These are phyloP conservation scores for Noccaea caerulescens DNA, from an alignment of 345 rosid genomes.

Conservation along the genomic window DNA sequence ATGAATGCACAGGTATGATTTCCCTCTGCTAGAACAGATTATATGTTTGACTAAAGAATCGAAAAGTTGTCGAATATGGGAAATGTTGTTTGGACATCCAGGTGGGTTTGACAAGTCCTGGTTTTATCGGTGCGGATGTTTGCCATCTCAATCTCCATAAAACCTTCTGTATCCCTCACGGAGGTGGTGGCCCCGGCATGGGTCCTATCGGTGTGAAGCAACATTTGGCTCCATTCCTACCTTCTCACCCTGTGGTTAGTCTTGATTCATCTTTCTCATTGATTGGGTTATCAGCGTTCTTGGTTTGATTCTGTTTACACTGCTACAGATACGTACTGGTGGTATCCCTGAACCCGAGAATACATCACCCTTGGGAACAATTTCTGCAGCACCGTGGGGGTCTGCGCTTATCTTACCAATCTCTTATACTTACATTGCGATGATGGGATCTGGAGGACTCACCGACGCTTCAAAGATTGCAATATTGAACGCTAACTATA, in stretches of 20 bases:
- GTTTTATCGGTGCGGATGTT: constrained; percentile 95
- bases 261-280: not conserved
- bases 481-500: constrained; percentile 94
- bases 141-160: constrained; percentile 98
- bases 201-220: constrained; percentile 98
- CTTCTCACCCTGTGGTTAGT: constrained; percentile 95
- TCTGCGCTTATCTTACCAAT: constrained; percentile 96
- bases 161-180: constrained; percentile 96
- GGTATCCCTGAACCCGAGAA: constrained; percentile 82
- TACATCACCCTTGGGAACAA: constrained; percentile 76
- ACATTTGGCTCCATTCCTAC: constrained; percentile 91
- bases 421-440: constrained; percentile 86
- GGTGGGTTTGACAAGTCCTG: constrained; percentile 98
- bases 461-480: constrained; percentile 95
- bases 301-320: not conserved
- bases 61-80: constrained; percentile 69
- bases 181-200: constrained; percentile 99
- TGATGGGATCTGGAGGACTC: constrained; percentile 98
- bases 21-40: not conserved
- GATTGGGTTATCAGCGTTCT: not conserved
- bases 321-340: constrained; percentile 64
- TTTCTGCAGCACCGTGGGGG: constrained; percentile 98
- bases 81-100: constrained; percentile 35
- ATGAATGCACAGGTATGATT: constrained; percentile 85
- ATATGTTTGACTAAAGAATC: constrained; percentile 12